Base-by-base conservation (phyloP, 495 filamentous ascomycete genomes). In the Talaromyces wortmannii region DNA sequence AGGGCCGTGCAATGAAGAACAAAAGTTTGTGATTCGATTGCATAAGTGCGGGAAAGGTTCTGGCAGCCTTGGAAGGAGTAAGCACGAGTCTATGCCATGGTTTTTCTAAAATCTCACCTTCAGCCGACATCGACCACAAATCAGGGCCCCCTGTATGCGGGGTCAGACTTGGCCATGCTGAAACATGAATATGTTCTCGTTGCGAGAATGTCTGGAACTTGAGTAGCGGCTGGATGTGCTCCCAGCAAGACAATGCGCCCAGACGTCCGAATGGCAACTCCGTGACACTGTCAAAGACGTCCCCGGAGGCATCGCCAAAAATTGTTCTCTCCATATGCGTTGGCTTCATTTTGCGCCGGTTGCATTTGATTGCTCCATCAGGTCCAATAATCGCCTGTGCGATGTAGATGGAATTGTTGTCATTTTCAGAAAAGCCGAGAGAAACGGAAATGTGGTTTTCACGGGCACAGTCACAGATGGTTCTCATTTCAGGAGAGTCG, bases 301-400 rank as follows among this genome's bases (percentile, higher is more conserved):
- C 67, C 0, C 74, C 79, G 0, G 63, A 68, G 0, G 70, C 73
- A 59, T 87, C 82, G 0, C 83, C 82, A 49, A 80, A 85, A 32
- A 85, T 66, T 0, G 81, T 82, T 6, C 82, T 74, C 61, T 87
- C 83, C 73, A 84, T 78, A 55, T 85, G 82, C 23, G 82, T 85
- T 0, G 80, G 70, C 63, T 87, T 85, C 46, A 84, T 67, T 68
- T 85, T 85, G 8, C 78, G 64, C 0, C 82, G 72, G 13, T 65
- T 61, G 31, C 72, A 65, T 5, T 68, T 53, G 23, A 84, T 61
- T 13, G 71, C 63, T 2, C 83, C 82, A 16, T 72, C 64, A 0
- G 67, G 45, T 0, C 59, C 67, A 53, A 85, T 82, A 45, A 79
- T 68, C 6, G 68, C 70, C 59, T 87, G 82, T 0, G 81, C 63